phyloP scores from a whole-genome alignment of 805 yeast species.

The Yarrowia phangngaensis region DNA sequence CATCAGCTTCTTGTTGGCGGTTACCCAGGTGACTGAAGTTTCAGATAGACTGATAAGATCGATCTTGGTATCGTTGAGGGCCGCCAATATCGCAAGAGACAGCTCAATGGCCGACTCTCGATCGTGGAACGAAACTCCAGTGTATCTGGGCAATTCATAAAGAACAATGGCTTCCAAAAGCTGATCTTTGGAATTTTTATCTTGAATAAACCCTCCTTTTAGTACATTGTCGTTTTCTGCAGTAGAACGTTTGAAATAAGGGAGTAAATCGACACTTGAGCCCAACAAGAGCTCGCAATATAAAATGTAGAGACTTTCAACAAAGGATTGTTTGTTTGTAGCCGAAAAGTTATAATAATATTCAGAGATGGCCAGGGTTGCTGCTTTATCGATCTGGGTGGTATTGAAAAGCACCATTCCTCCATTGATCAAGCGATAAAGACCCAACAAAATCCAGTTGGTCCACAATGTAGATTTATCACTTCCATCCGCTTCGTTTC shows the following conservation, averaged over 20 bases:
- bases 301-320: conserved; percentile 2
- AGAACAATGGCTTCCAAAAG: conserved; percentile 16
- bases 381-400: conserved; percentile 24
- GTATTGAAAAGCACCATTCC: conserved; percentile 8
- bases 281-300: conserved; percentile 20
- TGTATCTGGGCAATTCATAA: conserved; percentile 27
- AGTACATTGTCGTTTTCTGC: not conserved
- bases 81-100: conserved; percentile 12
- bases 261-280: not conserved
- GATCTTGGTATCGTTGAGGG: conserved; percentile 17
- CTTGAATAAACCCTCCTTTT: not conserved
- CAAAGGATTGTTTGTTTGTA: not conserved
- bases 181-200: conserved; percentile 4
- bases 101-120: conserved; percentile 9
- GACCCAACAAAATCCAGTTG: conserved; percentile 12
- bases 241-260: conserved; percentile 4
- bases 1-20: conserved; percentile 15
- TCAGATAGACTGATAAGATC: conserved; percentile 2
- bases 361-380: conserved; percentile 2
- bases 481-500: conserved; percentile 1
- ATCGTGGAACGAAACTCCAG: conserved; percentile 10
- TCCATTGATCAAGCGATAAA: conserved; percentile 17
- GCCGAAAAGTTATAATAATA: conserved; percentile 13
- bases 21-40: conserved; percentile 16
- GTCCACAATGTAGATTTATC: too few relatives aligned